Percentiles rank a stretch among this genome's conserved stretches.
Conservation (phyloP, 2,329 filamentous ascomycete genomes). For the Elsinoe ampelina region DNA sequence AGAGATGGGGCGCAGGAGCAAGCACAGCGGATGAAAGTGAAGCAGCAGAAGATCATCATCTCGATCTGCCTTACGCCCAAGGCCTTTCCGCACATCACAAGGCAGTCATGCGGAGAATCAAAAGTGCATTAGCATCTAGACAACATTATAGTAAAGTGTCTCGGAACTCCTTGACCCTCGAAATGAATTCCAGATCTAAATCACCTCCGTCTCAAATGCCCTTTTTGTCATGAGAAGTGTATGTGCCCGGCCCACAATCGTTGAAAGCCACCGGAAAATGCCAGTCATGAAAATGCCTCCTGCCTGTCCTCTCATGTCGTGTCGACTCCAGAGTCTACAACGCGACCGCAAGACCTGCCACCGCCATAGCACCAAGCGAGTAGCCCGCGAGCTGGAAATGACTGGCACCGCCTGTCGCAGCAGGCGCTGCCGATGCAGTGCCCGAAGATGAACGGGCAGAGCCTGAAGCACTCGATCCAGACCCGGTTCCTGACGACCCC, state of each 20-base stretch:
- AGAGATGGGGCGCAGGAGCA: too few species aligned
- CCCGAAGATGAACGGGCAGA: slow-evolving; percentile 6
- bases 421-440: neutral
- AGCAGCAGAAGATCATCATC: neutral
- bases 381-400: slow-evolving; percentile 7
- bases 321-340: slow-evolving; percentile 11
- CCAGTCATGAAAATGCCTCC: neutral
- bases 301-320: neutral
- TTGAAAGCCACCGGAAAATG: neutral
- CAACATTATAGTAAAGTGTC: slow-evolving; percentile 7
- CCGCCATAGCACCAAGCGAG: slow-evolving; percentile 10
- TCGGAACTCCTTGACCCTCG: slow-evolving; percentile 9
- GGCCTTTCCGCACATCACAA: neutral
- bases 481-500: slow-evolving; percentile 6
- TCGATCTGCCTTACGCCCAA: neutral
- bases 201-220: neutral
- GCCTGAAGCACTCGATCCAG: slow-evolving; percentile 11
- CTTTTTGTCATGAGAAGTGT: slow-evolving; percentile 8
- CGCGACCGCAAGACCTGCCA: slow-evolving; percentile 10
- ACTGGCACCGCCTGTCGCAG: slow-evolving; percentile 14
- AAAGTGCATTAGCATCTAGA: slow-evolving; percentile 5
- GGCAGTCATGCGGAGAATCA: neutral
- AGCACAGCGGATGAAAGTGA: too few species aligned
- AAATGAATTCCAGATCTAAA: slow-evolving; percentile 1
- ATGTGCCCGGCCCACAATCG: slow-evolving; percentile 7